A percentile compares a stretch with the other conserved stretches of the same genome.
These are phyloP conservation scores for Lentinula aciculospora DNA, from an alignment of 768 basidiomycete species.

Conservation along the genomic window DNA sequence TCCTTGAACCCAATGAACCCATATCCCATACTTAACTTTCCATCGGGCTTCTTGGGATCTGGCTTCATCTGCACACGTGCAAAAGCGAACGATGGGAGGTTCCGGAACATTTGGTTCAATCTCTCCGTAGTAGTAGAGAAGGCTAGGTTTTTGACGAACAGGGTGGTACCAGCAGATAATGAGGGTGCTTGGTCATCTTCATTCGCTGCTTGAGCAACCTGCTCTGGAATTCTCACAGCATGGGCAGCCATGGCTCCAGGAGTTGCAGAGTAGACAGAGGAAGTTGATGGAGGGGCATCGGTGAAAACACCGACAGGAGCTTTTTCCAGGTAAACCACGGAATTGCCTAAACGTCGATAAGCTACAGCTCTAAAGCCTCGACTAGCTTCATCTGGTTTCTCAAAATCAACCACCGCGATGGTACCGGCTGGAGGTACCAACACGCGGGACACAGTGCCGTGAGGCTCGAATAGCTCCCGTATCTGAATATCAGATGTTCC, in stretches of 20 bases:
- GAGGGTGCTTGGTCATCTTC: slow-evolving; percentile 34
- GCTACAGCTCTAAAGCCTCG: slow-evolving; percentile 79
- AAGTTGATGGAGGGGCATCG: slow-evolving; percentile 26
- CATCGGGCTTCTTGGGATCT: slow-evolving; percentile 66
- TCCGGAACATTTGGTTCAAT: slow-evolving; percentile 61
- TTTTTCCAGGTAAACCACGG: slow-evolving; percentile 89
- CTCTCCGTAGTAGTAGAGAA: slow-evolving; percentile 83
- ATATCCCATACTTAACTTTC: slow-evolving; percentile 87
- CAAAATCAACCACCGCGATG: slow-evolving; percentile 87
- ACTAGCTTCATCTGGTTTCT: slow-evolving; percentile 60
- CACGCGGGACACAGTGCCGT: slow-evolving; percentile 67
- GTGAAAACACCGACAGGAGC: slow-evolving; percentile 83
- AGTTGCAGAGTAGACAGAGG: slow-evolving; percentile 4
- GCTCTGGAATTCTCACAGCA: slow-evolving; percentile 41
- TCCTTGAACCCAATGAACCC: slow-evolving; percentile 92
- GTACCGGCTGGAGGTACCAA: slow-evolving; percentile 90
- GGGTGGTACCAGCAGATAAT: slow-evolving; percentile 67
- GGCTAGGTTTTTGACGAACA: slow-evolving; percentile 94
- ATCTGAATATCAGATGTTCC: slow-evolving; percentile 75
- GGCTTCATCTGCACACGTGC: slow-evolving; percentile 89
- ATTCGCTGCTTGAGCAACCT: slow-evolving; percentile 22
- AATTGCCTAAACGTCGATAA: slow-evolving; percentile 85
- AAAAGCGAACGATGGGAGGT: slow-evolving; percentile 77
- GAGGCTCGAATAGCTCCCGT: slow-evolving; percentile 70
- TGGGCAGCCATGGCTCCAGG: slow-evolving; percentile 9